phyloP scores from a whole-genome alignment of 768 basidiomycete genomes.

The Xerocomus potaroensis region DNA sequence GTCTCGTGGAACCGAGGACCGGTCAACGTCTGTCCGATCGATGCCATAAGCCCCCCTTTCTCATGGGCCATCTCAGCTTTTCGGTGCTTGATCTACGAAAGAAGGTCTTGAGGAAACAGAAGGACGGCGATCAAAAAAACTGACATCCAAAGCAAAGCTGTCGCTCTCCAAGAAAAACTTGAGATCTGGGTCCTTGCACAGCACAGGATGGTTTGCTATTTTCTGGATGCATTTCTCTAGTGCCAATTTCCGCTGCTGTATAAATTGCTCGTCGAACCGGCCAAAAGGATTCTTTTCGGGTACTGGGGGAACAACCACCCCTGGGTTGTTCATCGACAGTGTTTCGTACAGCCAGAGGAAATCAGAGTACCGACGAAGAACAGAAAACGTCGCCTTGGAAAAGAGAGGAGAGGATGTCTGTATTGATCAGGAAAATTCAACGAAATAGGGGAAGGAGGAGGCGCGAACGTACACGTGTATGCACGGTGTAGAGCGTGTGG shows the following conservation, averaged over 20 bases:
- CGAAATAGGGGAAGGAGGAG: neutral
- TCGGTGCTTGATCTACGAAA: constrained; percentile 75
- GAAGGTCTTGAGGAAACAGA: neutral
- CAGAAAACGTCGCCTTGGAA: constrained; percentile 82
- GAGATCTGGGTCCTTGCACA: constrained; percentile 84
- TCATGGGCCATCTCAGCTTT: constrained; percentile 75
- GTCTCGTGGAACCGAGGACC: constrained; percentile 85
- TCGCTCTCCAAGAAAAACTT: constrained; percentile 92
- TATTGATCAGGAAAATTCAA: neutral
- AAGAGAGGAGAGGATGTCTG: constrained; percentile 85
- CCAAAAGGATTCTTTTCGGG: constrained; percentile 95
- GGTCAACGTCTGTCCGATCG: constrained; percentile 71
- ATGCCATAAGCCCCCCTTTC: constrained; percentile 78
- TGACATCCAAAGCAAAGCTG: constrained; percentile 82
- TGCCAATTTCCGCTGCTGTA: constrained; percentile 77
- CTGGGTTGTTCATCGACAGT: constrained; percentile 86
- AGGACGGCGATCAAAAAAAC: constrained; percentile 26
- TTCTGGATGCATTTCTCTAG: constrained; percentile 91
- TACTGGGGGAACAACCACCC: constrained; percentile 93
- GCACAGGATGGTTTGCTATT: constrained; percentile 86
- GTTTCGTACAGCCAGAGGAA: constrained; percentile 96
- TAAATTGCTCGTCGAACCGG: constrained; percentile 89
- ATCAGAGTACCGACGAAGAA: constrained; percentile 95
- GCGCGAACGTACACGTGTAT: constrained; percentile 60
- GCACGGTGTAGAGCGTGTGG: constrained; percentile 96